These are phyloP conservation scores for Priceomyces melissophilus DNA, from an alignment of 805 yeast species.

Conservation along the genomic window DNA sequence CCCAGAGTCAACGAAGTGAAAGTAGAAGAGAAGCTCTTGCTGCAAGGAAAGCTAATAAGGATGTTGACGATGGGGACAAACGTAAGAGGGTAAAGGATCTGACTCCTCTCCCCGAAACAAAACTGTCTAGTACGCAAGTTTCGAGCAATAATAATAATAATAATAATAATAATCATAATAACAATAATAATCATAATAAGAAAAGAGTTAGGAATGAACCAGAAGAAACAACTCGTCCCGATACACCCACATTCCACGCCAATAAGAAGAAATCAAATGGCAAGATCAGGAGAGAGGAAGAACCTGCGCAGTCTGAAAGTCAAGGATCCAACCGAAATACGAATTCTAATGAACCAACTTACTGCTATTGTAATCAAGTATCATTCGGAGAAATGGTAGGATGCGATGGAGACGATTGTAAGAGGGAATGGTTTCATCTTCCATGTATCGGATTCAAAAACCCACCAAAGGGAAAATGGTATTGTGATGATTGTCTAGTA, in stretches of 20 bases:
- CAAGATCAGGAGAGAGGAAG: slow-evolving; percentile 22
- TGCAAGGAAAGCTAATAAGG: slow-evolving; percentile 66
- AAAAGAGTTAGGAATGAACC: slow-evolving; percentile 18
- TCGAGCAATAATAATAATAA: not conserved
- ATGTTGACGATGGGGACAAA: slow-evolving; percentile 25
- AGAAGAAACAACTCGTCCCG: slow-evolving; percentile 14
- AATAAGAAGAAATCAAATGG: slow-evolving; percentile 17
- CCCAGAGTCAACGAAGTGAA: slow-evolving; percentile 77
- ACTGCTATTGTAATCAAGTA: slow-evolving; percentile 95
- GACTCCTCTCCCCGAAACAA: slow-evolving; percentile 11
- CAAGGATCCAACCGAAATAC: slow-evolving; percentile 5
- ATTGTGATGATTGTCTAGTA: slow-evolving; percentile 40
- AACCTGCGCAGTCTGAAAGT: slow-evolving; percentile 1
- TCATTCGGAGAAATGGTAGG: slow-evolving; percentile 99
- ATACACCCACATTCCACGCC: slow-evolving; percentile 13
- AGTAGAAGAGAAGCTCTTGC: slow-evolving; percentile 90
- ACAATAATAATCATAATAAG: slow-evolving; percentile 7
- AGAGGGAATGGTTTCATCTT: slow-evolving; percentile 92
- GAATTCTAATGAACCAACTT: slow-evolving; percentile 61
- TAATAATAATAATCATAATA: slow-evolving; percentile 1
- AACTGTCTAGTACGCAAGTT: not conserved
- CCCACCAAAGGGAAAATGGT: slow-evolving; percentile 66
- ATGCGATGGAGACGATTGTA: slow-evolving; percentile 92
- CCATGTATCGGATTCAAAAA: slow-evolving; percentile 87
- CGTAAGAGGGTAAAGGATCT: slow-evolving; percentile 11